Conservation (phyloP, 306 rosid genomes). For the Acacia acuminata region DNA sequence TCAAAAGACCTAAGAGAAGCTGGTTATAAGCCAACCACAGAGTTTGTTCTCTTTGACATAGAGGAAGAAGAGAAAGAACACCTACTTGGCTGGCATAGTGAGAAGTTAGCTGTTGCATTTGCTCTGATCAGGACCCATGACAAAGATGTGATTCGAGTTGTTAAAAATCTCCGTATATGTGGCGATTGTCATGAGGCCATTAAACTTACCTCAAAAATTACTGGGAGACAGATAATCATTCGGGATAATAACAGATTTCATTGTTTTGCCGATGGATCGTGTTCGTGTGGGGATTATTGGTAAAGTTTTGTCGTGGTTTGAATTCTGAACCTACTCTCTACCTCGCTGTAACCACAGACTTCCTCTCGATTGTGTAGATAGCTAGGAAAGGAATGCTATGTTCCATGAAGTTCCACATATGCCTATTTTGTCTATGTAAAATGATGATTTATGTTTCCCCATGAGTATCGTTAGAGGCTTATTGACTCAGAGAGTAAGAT, state of each 20-base stretch:
- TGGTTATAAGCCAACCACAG: constrained; percentile 76
- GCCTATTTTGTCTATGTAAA: background rate
- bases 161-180: constrained; percentile 75
- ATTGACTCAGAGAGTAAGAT: too few species aligned
- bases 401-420: background rate
- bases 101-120: constrained; percentile 76
- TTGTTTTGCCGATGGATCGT: constrained; percentile 55
- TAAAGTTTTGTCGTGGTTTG: constrained; percentile 25
- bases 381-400: background rate
- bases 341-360: constrained; percentile 5
- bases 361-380: constrained; percentile 6
- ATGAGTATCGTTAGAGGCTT: too few species aligned
- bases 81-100: constrained; percentile 71
- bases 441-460: too few species aligned
- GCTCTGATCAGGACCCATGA: constrained; percentile 51
- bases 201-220: constrained; percentile 60
- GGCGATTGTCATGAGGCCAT: constrained; percentile 77
- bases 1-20: constrained; percentile 60
- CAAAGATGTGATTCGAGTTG: constrained; percentile 57
- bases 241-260: constrained; percentile 75
- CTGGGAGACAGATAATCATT: constrained; percentile 56
- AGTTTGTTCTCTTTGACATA: constrained; percentile 68
- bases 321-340: constrained; percentile 6
- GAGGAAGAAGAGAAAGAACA: constrained; percentile 81
- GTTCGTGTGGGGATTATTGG: constrained; percentile 82